Evolutionary conservation across 768 basidiomycete genomes (phyloP), one percentile per base, ranked within the genome.

Genomic region (Astraeus odoratus): DNA sequence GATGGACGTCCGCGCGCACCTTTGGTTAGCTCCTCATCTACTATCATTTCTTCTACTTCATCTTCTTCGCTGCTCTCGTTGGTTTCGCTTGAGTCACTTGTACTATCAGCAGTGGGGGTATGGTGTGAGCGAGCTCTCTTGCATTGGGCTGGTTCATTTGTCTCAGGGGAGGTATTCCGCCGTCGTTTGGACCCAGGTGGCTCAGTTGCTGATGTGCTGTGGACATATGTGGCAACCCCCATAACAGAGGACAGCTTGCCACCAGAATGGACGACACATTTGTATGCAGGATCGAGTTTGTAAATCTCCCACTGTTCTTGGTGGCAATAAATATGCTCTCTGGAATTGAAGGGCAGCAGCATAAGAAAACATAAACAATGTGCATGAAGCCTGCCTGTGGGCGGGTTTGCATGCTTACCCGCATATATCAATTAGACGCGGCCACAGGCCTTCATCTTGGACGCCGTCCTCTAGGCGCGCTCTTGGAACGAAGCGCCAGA

Each of bases 261-360:
- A 42, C 65, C 63, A 26, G 59, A 58, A 25, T 65, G 73, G 8
- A 86, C 78, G 46, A 67, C 62, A 56, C 86, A 90, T 19, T 76
- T 74, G 52, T 89, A 89, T n/a, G 63, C 60, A 3, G 82, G 78
- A 56, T 90, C 87, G 7, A 90, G 72, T 57, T 88, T 89, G 66
- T 88, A 82, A 23, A 89, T 80, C 49, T 90, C 87, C 87, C 87
- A 90, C 59, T 88, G 86, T 27, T 89, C 84, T 58, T 83, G 83
- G 16, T 76, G 74, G 57, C 75, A 75, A 47, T 74, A 59, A 42
- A 75, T 61, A 1, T 61, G 57, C 62, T 75, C 65, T 8, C 81
- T 82, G 50, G 20, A 30, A 48, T 46, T 24, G 15, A 12, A 26
- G 40, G 19, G 47, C 48, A 53, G 22, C 35, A 50, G 39, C 1